Evolutionary conservation across 371 early-diverging fungal genomes (phyloP).

Genomic region (Circinella minor): DNA sequence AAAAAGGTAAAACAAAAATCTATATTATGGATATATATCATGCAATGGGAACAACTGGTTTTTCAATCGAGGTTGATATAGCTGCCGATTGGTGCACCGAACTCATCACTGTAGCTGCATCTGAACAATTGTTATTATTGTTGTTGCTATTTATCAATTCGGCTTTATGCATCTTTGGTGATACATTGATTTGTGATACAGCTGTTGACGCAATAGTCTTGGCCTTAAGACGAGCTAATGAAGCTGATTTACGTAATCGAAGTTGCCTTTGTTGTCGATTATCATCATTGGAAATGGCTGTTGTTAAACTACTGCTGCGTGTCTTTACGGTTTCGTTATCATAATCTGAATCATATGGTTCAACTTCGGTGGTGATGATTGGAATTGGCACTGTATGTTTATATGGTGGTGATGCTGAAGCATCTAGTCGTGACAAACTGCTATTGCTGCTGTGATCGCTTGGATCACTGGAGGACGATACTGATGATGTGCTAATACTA

Average conservation of each 20-base stretch:
- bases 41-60: conserved; percentile 10
- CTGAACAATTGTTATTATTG: not conserved
- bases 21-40: not conserved
- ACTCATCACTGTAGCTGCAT: conserved; percentile 9
- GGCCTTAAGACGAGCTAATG: conserved; percentile 18
- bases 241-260: conserved; percentile 24
- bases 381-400: not conserved
- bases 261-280: not conserved
- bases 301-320: not conserved
- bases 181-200: conserved; percentile 28
- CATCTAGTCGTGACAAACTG: not conserved
- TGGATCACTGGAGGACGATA: conserved; percentile 2
- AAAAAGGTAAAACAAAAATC: not conserved
- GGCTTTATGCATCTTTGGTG: conserved; percentile 21
- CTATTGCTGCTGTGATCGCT: not conserved
- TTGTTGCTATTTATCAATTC: conserved; percentile 4
- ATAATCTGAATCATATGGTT: conserved; percentile 2
- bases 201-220: conserved; percentile 29
- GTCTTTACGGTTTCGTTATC: not conserved
- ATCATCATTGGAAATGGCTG: not conserved
- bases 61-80: not conserved
- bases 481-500: not conserved
- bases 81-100: not conserved
- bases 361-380: not conserved
- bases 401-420: not conserved